These are phyloP conservation scores for Agarophyton chilense DNA, from an alignment of 23 red algal species.

Conservation along the genomic window DNA sequence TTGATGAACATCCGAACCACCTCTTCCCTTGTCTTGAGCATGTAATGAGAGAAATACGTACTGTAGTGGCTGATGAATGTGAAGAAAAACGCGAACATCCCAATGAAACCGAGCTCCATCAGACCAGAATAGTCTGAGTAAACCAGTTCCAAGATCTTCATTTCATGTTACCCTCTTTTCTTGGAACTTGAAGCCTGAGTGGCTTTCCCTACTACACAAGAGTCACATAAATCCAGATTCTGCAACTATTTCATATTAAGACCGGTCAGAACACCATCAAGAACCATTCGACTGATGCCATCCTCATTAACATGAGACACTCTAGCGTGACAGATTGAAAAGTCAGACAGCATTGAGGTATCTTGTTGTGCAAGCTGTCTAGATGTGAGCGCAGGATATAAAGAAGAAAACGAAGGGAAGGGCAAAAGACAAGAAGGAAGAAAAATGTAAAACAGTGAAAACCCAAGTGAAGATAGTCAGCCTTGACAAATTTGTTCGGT, in stretches of 20 bases:
- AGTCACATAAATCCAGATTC: not conserved
- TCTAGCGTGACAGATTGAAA: conserved; percentile 25
- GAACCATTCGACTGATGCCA: conserved; percentile 10
- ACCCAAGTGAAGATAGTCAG: no score
- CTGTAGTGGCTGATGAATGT: conserved; percentile 43
- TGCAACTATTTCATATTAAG: no score
- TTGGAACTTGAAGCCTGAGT: conserved; percentile 11
- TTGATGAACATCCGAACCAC: conserved; percentile 16
- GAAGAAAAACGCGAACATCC: conserved; percentile 6
- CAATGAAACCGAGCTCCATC: not conserved
- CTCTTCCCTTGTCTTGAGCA: conserved; percentile 19
- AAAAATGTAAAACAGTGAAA: no score
- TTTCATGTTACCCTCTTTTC: not conserved
- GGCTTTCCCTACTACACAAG: not conserved
- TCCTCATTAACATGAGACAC: conserved; percentile 44
- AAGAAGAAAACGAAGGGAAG: no score
- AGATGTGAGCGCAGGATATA: no score
- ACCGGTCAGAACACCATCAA: conserved; percentile 14
- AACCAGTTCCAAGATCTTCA: not conserved
- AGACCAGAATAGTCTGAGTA: conserved; percentile 11
- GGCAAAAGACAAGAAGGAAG: no score
- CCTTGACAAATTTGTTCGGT: no score
- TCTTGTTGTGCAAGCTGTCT: not conserved
- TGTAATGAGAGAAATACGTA: conserved; percentile 4
- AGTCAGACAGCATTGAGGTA: not conserved